phyloP scores from a whole-genome alignment of 176 grass and related monocot species.

The Lolium perenne region DNA sequence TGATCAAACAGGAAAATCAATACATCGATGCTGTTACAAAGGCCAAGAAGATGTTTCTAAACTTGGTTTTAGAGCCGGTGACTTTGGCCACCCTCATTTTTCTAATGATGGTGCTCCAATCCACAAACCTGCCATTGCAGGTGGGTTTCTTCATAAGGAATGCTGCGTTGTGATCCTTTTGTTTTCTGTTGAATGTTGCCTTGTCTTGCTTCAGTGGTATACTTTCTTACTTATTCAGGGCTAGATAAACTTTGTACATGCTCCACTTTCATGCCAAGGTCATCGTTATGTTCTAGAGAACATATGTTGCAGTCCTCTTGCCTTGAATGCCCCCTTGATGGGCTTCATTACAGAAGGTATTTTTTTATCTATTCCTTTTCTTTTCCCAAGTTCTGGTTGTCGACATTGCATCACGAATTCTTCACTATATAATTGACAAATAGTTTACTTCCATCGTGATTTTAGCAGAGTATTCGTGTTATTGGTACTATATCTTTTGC shows the following conservation, averaged over 20 bases:
- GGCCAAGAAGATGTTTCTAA: slow-evolving; percentile 58
- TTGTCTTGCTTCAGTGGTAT: slow-evolving; percentile 34
- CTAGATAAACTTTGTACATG: slow-evolving; percentile 52
- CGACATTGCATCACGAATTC: not conserved
- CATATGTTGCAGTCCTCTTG: slow-evolving; percentile 56
- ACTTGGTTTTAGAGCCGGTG: slow-evolving; percentile 56
- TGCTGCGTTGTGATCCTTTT: slow-evolving; percentile 1
- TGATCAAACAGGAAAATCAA: slow-evolving; percentile 53
- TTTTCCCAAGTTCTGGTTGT: slow-evolving; percentile 9
- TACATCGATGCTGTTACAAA: slow-evolving; percentile 57
- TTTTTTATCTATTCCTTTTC: slow-evolving; percentile 36
- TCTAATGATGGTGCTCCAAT: slow-evolving; percentile 41
- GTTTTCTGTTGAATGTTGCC: slow-evolving; percentile 33
- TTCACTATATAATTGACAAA: not conserved
- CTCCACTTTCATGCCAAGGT: slow-evolving; percentile 42
- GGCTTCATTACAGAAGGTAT: slow-evolving; percentile 65
- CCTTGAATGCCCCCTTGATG: slow-evolving; percentile 49
- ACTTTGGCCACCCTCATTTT: slow-evolving; percentile 57
- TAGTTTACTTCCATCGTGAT: slow-evolving; percentile 3
- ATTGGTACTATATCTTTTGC: not conserved
- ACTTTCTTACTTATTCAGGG: slow-evolving; percentile 45
- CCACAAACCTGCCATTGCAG: slow-evolving; percentile 46
- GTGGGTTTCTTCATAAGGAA: slow-evolving; percentile 47
- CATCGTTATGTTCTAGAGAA: slow-evolving; percentile 53
- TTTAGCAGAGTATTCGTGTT: slow-evolving; percentile 2